Evolutionary conservation across 805 yeast species (phyloP), one percentile per base, ranked within the genome.

Genomic region (Candida taoyuanica): DNA sequence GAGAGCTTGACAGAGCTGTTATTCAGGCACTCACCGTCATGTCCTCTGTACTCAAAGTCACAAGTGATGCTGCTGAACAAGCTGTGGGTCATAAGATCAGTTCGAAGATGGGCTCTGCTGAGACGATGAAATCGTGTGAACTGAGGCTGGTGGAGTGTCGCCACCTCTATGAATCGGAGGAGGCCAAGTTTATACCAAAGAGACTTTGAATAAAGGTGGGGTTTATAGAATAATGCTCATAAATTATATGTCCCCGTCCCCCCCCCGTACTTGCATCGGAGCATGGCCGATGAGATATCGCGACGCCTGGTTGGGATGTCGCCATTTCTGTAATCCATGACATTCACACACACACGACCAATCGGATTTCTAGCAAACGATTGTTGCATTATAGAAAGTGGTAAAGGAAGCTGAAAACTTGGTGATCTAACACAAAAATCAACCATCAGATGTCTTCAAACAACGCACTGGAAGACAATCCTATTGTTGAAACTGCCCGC

Each of bases 51-150:
- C 61, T 81, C 26, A 46, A 49, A 9, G 57, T 67, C 17, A 81
- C 87, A 0, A 70, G 68, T 35, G 48, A 55, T 15, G 50, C 59
- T 48, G 71, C 67, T 11, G 56, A 49, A 18, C 47, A 45, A 27
- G 65, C 56, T 40, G 54, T 64, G n/a, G 73, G 70, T 4, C 52
- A 55, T 12, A 53, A 56, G 3, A 60, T 69, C 16, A 62, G 58
- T 35, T 78, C 78, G 11, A 71, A 62, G 47, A 80, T 76, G 67
- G 75, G 61, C 31, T 67, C 54, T 21, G 80, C 81, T 3, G 78
- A 77, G 37, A 63, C 71, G 2, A 74, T 87, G 91, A 76, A 77
- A 51, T 74, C 74, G 42, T 79, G 81, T 54, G 96, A 87, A 58
- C 66, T 87, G 37, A 69, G 80, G 31, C 68, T 87, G 14, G 67